These are phyloP conservation scores for Eimeria sp. DNA, from an alignment of 169 alveolate genomes.

Conservation along the genomic window DNA sequence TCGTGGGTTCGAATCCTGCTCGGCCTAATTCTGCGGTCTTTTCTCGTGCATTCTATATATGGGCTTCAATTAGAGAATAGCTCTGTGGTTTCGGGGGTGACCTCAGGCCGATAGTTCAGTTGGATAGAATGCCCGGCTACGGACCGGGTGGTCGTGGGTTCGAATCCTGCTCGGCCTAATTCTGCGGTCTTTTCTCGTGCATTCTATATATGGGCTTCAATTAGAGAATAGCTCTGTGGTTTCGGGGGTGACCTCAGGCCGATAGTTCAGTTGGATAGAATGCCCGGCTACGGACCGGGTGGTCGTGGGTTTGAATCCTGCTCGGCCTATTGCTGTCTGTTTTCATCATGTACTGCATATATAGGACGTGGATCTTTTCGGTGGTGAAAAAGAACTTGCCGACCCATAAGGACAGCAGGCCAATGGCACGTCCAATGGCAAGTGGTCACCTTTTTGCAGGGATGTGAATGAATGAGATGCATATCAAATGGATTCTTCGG, in stretches of 20 bases:
- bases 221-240: background rate
- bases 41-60: background rate
- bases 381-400: background rate
- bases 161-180: constrained; percentile 93
- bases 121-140: constrained; percentile 93
- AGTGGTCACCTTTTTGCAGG: no score
- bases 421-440: no score
- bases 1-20: constrained; percentile 94
- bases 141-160: constrained; percentile 94
- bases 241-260: background rate
- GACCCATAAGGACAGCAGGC: no score
- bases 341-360: background rate
- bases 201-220: background rate
- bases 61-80: background rate
- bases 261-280: constrained; percentile 92
- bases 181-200: background rate
- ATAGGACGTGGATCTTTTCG: background rate
- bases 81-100: background rate
- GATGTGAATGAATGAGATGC: no score
- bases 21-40: constrained; percentile 86
- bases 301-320: constrained; percentile 94
- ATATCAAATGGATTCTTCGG: no score
- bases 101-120: constrained; percentile 87
- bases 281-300: constrained; percentile 93
- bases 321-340: constrained; percentile 87